Base-by-base conservation (phyloP, 2,329 filamentous ascomycete genomes). In the Alternaria panax region DNA sequence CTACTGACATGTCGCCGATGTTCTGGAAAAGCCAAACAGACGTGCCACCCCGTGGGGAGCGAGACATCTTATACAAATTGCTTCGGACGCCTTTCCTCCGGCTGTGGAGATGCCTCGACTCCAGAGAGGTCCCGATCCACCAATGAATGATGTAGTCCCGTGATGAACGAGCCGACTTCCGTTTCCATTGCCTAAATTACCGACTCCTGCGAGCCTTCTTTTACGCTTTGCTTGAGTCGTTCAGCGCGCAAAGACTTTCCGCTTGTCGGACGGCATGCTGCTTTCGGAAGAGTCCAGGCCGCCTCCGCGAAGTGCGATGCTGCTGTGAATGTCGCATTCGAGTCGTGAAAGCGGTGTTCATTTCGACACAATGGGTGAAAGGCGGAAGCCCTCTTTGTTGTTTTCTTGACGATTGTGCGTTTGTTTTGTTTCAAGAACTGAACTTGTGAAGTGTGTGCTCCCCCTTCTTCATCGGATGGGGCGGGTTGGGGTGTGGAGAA, bases 71-170 rank as follows among this genome's bases (percentile, higher is more conserved):
- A 63, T 63, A 63, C 51, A 46, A 27, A 36, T 40, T 25, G 12
- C 51, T 40, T 65, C 62, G 62, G 60, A 60, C 41, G 30, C 28
- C 42, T 53, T 58, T 65, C 28, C 38, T 53, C 62, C 62, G 60
- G 54, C 18, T 60, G 62, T 65, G 62, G 62, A 54, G 59, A 57
- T 51, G 9, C 18, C 5, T 42, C 18, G 45, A 47, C 41, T 14
- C 48, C 18, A 54, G 32, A 50, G 45, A 57, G 46, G 18, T 25
- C 53, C 48, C 22, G 36, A 59, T 59, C 55, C 46, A 51, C 62
- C 56, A 62, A 62, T 64, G 43, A 59, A 59, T 56, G 45, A 9
- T 32, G 42, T 22, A 25, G 36, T 51, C 48, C 34, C 45, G 48
- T 60, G 51, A 60, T 27, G 40, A 47, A 34, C 25, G 24, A 53